Percentiles rank a stretch among this genome's conserved stretches.
phyloP scores from a whole-genome alignment of 768 basidiomycete species.

The Russula virescens region DNA sequence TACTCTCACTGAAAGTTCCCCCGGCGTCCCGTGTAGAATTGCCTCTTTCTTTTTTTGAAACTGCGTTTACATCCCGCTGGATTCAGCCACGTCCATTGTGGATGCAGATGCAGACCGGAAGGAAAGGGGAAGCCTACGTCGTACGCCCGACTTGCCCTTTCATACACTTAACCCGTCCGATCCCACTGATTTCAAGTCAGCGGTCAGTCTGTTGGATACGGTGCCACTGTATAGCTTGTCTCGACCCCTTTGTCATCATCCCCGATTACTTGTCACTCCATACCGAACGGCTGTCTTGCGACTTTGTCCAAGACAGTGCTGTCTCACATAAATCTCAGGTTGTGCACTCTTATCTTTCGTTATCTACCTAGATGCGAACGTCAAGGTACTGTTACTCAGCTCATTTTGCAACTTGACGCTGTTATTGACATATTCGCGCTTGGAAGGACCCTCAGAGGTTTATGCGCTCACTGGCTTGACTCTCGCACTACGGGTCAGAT shows the following conservation, averaged over 20 bases:
- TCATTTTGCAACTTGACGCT: no score
- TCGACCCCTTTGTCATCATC: not conserved
- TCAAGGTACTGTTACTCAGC: no score
- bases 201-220: no score
- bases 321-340: not conserved
- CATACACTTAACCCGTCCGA: not conserved
- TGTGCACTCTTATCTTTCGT: not conserved
- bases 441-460: no score
- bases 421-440: no score
- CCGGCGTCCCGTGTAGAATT: not conserved
- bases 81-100: not conserved
- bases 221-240: not conserved
- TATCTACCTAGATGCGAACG: not conserved
- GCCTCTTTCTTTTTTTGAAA: not conserved
- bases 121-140: constrained; percentile 4
- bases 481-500: no score
- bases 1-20: not conserved
- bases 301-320: not conserved
- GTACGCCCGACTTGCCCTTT: not conserved
- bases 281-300: no score
- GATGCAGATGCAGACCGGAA: not conserved
- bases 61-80: not conserved
- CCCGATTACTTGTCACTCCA: no score
- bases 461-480: no score
- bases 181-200: not conserved